Conservation (phyloP, 1,284 basidiomycete species). For the Rhodotorula sp. region DNA sequence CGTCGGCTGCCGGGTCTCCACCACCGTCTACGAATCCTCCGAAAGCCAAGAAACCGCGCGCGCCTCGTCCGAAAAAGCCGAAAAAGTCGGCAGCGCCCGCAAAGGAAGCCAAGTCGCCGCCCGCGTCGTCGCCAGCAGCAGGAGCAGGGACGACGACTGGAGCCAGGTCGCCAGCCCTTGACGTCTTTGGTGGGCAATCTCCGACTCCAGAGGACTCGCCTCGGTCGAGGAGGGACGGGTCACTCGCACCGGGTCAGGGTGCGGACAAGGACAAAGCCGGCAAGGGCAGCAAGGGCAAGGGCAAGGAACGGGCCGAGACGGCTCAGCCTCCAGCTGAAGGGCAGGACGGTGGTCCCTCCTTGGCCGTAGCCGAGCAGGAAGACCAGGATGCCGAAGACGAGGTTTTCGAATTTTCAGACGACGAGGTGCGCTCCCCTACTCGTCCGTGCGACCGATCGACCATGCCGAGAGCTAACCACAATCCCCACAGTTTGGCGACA, state of each 20-base stretch:
- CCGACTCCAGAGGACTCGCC: conserved; percentile 1
- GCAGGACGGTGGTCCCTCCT: conserved; percentile 35
- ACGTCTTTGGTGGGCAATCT: background rate
- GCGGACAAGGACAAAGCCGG: background rate
- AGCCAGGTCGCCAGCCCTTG: background rate
- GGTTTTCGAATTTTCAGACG: conserved; percentile 45
- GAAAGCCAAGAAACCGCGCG: conserved; percentile 17
- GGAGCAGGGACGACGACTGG: background rate
- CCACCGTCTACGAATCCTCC: conserved; percentile 8
- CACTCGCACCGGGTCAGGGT: conserved; percentile 11
- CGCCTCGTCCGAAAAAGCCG: background rate
- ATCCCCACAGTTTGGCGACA: conserved; percentile 24
- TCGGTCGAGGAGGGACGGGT: background rate
- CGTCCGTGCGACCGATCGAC: too few relatives aligned
- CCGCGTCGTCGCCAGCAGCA: background rate
- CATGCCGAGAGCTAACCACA: too few relatives aligned
- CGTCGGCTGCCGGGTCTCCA: conserved; percentile 18
- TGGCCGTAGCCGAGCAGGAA: conserved; percentile 43
- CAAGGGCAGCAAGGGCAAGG: conserved; percentile 2
- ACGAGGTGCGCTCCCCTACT: conserved; percentile 42
- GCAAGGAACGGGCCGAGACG: conserved; percentile 9
- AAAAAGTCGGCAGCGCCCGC: conserved; percentile 3
- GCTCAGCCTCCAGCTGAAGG: background rate
- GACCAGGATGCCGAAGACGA: conserved; percentile 49
- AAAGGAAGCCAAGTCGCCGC: conserved; percentile 3